phyloP scores from a whole-genome alignment of 305 asterid genomes.

The Striga hermonthica region DNA sequence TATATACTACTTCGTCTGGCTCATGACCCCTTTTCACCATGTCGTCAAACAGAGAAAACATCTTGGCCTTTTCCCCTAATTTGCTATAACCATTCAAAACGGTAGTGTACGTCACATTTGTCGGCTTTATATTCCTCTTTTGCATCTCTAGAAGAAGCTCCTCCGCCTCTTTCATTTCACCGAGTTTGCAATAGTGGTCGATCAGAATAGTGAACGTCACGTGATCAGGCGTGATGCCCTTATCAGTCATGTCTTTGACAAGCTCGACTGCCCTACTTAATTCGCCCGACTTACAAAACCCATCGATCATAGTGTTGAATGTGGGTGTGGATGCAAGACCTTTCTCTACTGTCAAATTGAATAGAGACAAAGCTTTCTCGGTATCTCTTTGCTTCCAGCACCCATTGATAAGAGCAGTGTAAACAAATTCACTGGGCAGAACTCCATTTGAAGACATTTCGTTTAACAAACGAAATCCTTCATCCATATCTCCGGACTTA shows the following conservation, averaged over 20 bases:
- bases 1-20: constrained; percentile 66
- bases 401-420: constrained; percentile 68
- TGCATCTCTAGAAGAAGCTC: constrained; percentile 62
- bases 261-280: constrained; percentile 57
- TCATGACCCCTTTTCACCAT: constrained; percentile 58
- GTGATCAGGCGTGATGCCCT: constrained; percentile 59
- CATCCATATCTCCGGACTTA: constrained; percentile 55
- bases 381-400: constrained; percentile 70
- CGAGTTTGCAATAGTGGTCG: constrained; percentile 56
- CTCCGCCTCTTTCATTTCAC: constrained; percentile 64
- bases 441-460: constrained; percentile 59
- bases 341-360: constrained; percentile 50
- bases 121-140: constrained; percentile 55
- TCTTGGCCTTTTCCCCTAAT: constrained; percentile 56
- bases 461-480: constrained; percentile 58
- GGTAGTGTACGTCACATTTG: constrained; percentile 63
- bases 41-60: constrained; percentile 57
- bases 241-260: constrained; percentile 56
- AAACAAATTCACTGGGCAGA: constrained; percentile 62
- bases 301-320: constrained; percentile 68
- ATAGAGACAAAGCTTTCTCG: constrained; percentile 58
- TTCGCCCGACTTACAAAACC: constrained; percentile 64
- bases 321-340: constrained; percentile 59
- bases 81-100: constrained; percentile 69
- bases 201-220: constrained; percentile 71